A percentile compares a stretch with the other conserved stretches of the same genome.
phyloP scores from a whole-genome alignment of 768 basidiomycete species.

The Auriculariales sp. region DNA sequence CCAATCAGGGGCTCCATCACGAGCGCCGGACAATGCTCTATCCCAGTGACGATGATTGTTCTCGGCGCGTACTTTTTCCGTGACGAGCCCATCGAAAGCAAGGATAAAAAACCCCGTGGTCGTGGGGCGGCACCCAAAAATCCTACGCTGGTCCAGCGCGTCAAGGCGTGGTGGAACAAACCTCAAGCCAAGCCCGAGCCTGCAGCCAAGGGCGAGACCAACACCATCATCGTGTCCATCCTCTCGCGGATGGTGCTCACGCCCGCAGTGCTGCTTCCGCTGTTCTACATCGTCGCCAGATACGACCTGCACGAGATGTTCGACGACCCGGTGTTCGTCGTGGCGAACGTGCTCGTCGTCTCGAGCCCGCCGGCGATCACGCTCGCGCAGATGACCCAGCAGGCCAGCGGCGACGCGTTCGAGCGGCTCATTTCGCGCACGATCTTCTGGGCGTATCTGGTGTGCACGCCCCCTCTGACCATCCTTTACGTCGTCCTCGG shows the following conservation, averaged over 20 bases:
- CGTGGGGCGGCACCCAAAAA: no score
- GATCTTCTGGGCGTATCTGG: constrained; percentile 85
- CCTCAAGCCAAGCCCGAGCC: not conserved
- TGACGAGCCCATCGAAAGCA: not conserved
- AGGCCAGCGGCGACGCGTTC: constrained; percentile 75
- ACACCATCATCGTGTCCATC: constrained; percentile 75
- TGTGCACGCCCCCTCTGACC: constrained; percentile 77
- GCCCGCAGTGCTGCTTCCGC: constrained; percentile 61
- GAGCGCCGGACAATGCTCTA: constrained; percentile 58
- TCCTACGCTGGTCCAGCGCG: constrained; percentile 2
- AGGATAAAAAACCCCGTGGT: constrained; percentile 11
- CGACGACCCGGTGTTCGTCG: constrained; percentile 79
- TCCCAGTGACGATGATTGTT: constrained; percentile 82
- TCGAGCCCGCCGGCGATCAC: constrained; percentile 71
- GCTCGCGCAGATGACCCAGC: constrained; percentile 71
- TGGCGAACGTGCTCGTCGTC: constrained; percentile 71
- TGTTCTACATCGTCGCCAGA: constrained; percentile 49
- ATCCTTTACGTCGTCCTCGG: constrained; percentile 66
- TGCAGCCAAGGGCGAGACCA: constrained; percentile 55
- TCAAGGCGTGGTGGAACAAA: constrained; percentile 1
- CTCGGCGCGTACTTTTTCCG: constrained; percentile 82
- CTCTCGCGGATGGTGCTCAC: constrained; percentile 76
- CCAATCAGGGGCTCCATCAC: constrained; percentile 56
- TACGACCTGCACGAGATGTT: constrained; percentile 48
- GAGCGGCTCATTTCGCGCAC: constrained; percentile 83